phyloP scores from a whole-genome alignment of 176 grass and related monocot genomes.

The Pontederia paniculata region DNA sequence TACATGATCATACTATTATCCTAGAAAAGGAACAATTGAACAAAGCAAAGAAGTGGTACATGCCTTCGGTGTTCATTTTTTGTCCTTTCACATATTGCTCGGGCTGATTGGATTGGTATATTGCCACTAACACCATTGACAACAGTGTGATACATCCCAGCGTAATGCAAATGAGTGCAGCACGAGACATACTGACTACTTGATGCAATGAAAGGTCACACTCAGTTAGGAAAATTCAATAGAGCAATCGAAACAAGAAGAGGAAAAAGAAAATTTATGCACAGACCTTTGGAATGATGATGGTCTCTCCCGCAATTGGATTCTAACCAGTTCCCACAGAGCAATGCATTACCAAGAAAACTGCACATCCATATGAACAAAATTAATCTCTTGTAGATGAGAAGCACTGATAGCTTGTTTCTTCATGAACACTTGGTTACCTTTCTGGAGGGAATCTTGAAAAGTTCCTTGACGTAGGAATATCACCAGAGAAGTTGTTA shows the following conservation, averaged over 20 bases:
- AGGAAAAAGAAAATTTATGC: neutral
- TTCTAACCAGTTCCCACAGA: slow-evolving; percentile 44
- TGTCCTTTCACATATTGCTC: slow-evolving; percentile 47
- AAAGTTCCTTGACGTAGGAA: slow-evolving; percentile 67
- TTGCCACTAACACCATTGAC: slow-evolving; percentile 48
- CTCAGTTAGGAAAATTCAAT: neutral
- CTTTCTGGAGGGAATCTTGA: slow-evolving; percentile 81
- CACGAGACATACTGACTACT: slow-evolving; percentile 62
- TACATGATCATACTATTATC: too few relatives aligned
- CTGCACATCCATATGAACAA: slow-evolving; percentile 35
- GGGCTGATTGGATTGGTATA: slow-evolving; percentile 78
- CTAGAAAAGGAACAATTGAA: neutral
- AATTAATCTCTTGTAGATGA: neutral
- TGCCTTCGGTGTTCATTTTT: slow-evolving; percentile 55
- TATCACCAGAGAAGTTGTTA: slow-evolving; percentile 81
- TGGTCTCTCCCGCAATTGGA: slow-evolving; percentile 37
- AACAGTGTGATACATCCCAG: slow-evolving; percentile 64
- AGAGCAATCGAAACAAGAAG: neutral
- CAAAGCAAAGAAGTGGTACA: slow-evolving; percentile 2
- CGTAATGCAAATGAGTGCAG: slow-evolving; percentile 62
- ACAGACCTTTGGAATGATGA: slow-evolving; percentile 52
- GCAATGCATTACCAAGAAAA: slow-evolving; percentile 74
- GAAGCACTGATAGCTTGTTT: too few relatives aligned
- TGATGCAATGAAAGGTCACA: slow-evolving; percentile 7
- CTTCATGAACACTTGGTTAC: slow-evolving; percentile 16